These are phyloP conservation scores for Backusella australiensis DNA, from an alignment of 192 early-diverging fungal genomes.

Conservation along the genomic window DNA sequence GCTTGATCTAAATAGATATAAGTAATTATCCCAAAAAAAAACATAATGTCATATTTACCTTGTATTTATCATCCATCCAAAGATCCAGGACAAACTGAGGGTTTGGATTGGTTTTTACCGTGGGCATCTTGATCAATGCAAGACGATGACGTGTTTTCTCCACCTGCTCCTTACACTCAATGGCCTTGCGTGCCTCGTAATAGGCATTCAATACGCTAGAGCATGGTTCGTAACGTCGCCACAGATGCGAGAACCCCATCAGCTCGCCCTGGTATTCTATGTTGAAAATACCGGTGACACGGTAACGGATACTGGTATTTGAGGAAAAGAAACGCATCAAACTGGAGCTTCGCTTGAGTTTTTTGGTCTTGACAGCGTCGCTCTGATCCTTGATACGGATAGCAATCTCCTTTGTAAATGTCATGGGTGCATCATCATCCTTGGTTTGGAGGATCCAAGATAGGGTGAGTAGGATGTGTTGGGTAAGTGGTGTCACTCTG, in stretches of 20 bases:
- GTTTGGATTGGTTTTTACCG: not conserved
- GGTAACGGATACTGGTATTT: not conserved
- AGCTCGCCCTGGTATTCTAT: not conserved
- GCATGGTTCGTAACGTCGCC: not conserved
- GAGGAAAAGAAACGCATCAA: not conserved
- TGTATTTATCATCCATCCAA: not conserved
- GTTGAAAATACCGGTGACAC: not conserved
- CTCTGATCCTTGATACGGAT: conserved; percentile 52
- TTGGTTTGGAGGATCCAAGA: conserved; percentile 53
- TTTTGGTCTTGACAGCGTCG: not conserved
- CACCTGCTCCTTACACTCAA: not conserved
- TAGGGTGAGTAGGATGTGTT: conserved; percentile 54
- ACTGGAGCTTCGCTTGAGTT: not conserved
- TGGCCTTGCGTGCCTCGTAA: not conserved
- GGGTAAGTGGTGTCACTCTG: conserved; percentile 49
- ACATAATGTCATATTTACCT: not conserved
- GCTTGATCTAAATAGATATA: not conserved
- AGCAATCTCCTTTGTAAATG: conserved; percentile 56
- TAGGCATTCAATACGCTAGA: not conserved
- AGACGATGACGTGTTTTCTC: not conserved
- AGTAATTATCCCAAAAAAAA: not conserved
- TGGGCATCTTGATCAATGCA: not conserved
- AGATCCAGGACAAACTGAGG: not conserved
- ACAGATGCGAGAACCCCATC: not conserved
- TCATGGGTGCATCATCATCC: conserved; percentile 44